Evolutionary conservation across 495 filamentous ascomycete genomes (phyloP).

Genomic region (Penicillium alfredii): DNA sequence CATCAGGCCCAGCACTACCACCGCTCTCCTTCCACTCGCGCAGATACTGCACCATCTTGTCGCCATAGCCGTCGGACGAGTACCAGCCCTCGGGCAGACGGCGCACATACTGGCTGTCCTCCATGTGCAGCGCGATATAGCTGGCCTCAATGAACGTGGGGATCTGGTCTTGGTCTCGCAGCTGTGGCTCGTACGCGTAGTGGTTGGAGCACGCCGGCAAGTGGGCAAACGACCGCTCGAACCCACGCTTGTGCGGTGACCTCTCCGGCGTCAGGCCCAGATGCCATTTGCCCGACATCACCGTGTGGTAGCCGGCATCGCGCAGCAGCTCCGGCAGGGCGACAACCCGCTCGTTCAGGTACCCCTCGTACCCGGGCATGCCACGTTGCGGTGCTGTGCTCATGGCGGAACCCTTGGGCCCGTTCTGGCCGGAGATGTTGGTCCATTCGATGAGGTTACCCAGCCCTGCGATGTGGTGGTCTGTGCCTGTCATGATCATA

Average conservation of each 20-base stretch:
- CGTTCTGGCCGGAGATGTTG: slow-evolving; percentile 42
- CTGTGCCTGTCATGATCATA: slow-evolving; percentile 51
- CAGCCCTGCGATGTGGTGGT: slow-evolving; percentile 43
- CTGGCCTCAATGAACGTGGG: slow-evolving; percentile 48
- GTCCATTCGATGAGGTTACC: slow-evolving; percentile 47
- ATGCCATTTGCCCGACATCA: slow-evolving; percentile 60
- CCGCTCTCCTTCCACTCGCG: slow-evolving; percentile 45
- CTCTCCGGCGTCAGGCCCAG: slow-evolving; percentile 42
- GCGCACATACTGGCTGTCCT: slow-evolving; percentile 51
- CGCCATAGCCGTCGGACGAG: slow-evolving; percentile 48
- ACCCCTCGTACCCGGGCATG: slow-evolving; percentile 64
- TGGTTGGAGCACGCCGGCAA: slow-evolving; percentile 57
- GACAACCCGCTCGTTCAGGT: slow-evolving; percentile 56
- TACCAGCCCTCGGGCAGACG: slow-evolving; percentile 52
- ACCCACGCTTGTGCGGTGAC: slow-evolving; percentile 38
- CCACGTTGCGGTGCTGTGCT: slow-evolving; percentile 41
- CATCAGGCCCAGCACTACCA: slow-evolving; percentile 18
- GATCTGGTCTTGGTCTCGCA: slow-evolving; percentile 37
- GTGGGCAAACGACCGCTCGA: slow-evolving; percentile 44
- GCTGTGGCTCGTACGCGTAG: slow-evolving; percentile 54
- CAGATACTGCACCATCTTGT: slow-evolving; percentile 49
- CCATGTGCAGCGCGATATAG: slow-evolving; percentile 53
- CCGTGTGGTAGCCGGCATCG: slow-evolving; percentile 56
- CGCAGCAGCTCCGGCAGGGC: slow-evolving; percentile 56
- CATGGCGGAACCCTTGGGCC: slow-evolving; percentile 38